Evolutionary conservation across 2,329 filamentous ascomycete species (phyloP), one percentile per base, ranked within the genome.

Genomic region (Xylariales sp.): DNA sequence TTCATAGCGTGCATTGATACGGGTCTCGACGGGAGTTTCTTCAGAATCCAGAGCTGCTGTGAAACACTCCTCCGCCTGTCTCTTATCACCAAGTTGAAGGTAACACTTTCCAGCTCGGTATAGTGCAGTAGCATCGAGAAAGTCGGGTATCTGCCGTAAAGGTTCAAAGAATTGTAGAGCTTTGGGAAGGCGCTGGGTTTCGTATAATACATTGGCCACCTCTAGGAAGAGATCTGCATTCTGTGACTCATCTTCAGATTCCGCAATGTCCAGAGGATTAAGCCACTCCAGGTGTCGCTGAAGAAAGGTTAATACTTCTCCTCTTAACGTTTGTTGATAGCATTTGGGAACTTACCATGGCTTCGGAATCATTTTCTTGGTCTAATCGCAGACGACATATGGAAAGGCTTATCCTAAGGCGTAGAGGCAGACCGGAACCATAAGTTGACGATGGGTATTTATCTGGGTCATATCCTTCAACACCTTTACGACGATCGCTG

Each of bases 191-290:
- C 55, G 48, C 10, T 55, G 52, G 4, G 54, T 51, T 14, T 64
- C 62, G 21, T 66, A 65, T 17, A 81, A 57, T 43, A 72, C 67
- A 21, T 63, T 59, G 3, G 70, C 75, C 16, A 76, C 60, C 45
- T 94, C 84, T 44, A 83, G 78, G 47, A 91, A 83, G n/a, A 95
- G 73, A 57, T 94, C 85, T 12, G 81, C 78, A 51, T 86, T 88
- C 40, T 87, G 78, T 37, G 71, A 70, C 6, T 88, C 69, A 21
- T 60, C 51, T 57, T 71, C 37, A 57, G 70, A 54, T 61, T 62
- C 59, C 67, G 59, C 37, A 59, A 64, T 45, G 32, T 82, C 74
- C 6, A 77, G 70, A 2, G 85, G 81, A 34, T 86, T 76, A 19
- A 96, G 70, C 66, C 83, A 81, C 42, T 76, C 65, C 40, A 91